Conservation (phyloP, 108 stramenopile genomes). For the Cyclotella sp. region DNA sequence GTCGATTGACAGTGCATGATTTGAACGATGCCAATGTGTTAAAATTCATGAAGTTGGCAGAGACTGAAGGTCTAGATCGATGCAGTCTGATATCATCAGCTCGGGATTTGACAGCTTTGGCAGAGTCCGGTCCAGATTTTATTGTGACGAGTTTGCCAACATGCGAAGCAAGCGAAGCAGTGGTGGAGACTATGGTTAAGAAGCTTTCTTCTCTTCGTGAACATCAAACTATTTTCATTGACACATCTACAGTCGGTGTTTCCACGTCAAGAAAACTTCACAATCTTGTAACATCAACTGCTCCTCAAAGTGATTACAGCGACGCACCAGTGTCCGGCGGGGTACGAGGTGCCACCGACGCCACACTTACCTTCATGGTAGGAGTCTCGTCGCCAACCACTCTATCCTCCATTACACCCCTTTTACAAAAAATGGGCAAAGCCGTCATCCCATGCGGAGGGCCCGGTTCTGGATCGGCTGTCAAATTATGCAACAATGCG, state of each 20-base stretch:
- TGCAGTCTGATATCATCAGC: slow-evolving; percentile 14
- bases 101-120: slow-evolving; percentile 29
- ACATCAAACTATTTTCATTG: slow-evolving; percentile 34
- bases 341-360: slow-evolving; percentile 86
- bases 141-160: slow-evolving; percentile 43
- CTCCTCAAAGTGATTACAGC: slow-evolving; percentile 48
- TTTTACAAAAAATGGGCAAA: slow-evolving; percentile 82
- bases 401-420: slow-evolving; percentile 55
- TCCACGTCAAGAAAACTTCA: slow-evolving; percentile 37
- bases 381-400: slow-evolving; percentile 63
- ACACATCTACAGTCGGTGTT: slow-evolving; percentile 45
- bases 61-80: slow-evolving; percentile 11
- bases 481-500: slow-evolving; percentile 96
- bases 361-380: slow-evolving; percentile 95
- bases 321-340: slow-evolving; percentile 98
- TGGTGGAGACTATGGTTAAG: slow-evolving; percentile 26
- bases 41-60: slow-evolving; percentile 25
- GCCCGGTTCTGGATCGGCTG: slow-evolving; percentile 81
- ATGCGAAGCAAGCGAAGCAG: slow-evolving; percentile 42
- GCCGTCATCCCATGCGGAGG: slow-evolving; percentile 80
- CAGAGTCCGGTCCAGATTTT: slow-evolving; percentile 37
- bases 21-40: slow-evolving; percentile 27
- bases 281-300: slow-evolving; percentile 29
- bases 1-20: slow-evolving; percentile 36
- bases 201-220: slow-evolving; percentile 16